phyloP scores from a whole-genome alignment of 306 rosid species.

The Cucurbita ficifolia region DNA sequence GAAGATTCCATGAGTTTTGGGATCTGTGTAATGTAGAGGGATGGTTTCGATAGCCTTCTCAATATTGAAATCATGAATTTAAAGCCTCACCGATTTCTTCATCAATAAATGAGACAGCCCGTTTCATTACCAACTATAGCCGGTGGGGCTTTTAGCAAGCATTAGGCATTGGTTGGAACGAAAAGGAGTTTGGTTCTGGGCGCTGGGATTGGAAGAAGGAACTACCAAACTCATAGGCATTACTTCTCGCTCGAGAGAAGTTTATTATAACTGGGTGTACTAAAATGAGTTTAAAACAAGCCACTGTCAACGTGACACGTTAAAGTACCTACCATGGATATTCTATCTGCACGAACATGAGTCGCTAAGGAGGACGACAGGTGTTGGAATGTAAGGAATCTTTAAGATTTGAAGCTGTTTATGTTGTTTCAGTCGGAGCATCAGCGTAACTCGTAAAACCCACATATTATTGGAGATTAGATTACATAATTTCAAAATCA shows the following conservation, averaged over 20 bases:
- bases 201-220: not conserved
- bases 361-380: not conserved
- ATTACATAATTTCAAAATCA: not conserved
- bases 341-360: not conserved
- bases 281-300: not conserved
- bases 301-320: not conserved
- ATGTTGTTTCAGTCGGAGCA: no score
- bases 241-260: not conserved
- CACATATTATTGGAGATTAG: not conserved
- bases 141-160: not conserved
- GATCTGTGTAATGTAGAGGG: slow-evolving; percentile 7
- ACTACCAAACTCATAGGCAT: not conserved
- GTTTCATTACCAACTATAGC: not conserved
- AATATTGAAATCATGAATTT: slow-evolving; percentile 46
- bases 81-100: not conserved
- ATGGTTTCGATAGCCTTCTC: slow-evolving; percentile 20
- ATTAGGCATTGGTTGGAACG: not conserved
- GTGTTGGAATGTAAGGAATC: not conserved
- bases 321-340: not conserved
- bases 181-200: not conserved
- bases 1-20: slow-evolving; percentile 42
- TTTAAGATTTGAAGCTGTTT: not conserved
- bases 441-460: not conserved
- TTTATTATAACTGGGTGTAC: no score
- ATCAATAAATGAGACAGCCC: not conserved